A percentile compares a stretch with the other conserved stretches of the same genome.
These are phyloP conservation scores for Neonectria punicea DNA, from an alignment of 2,329 filamentous ascomycete genomes.

Conservation along the genomic window DNA sequence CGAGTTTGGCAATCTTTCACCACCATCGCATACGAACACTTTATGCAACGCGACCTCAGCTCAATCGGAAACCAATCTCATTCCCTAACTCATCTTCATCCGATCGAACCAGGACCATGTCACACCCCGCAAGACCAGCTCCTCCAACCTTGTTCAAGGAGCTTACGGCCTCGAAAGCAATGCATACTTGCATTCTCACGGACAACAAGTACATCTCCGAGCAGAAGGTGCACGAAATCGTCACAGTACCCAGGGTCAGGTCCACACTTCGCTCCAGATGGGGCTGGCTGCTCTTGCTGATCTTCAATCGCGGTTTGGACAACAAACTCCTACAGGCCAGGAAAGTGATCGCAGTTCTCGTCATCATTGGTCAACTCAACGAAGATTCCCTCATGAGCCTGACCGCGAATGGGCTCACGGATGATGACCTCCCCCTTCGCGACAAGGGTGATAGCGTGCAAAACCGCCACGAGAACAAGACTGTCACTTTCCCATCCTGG, in stretches of 20 bases:
- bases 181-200: not conserved
- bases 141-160: not conserved
- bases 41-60: not conserved
- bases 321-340: not conserved
- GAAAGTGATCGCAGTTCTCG: constrained; percentile 8
- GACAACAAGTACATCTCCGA: constrained; percentile 8
- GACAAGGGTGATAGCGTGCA: not conserved
- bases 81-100: not conserved
- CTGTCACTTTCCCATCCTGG: constrained; percentile 3
- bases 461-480: not conserved
- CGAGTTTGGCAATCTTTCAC: not conserved
- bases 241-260: not conserved
- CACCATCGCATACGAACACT: not conserved
- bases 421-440: constrained; percentile 6
- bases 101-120: not conserved
- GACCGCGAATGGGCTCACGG: not conserved
- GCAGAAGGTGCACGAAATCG: not conserved
- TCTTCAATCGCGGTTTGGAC: not conserved
- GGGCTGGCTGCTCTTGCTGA: not conserved
- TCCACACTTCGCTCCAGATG: not conserved
- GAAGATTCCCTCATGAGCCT: constrained; percentile 5
- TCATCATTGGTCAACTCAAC: constrained; percentile 3
- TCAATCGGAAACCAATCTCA: not conserved
- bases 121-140: not conserved
- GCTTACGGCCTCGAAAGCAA: not conserved